phyloP scores from a whole-genome alignment of 2,329 filamentous ascomycete species.

The Penicillium sp. region DNA sequence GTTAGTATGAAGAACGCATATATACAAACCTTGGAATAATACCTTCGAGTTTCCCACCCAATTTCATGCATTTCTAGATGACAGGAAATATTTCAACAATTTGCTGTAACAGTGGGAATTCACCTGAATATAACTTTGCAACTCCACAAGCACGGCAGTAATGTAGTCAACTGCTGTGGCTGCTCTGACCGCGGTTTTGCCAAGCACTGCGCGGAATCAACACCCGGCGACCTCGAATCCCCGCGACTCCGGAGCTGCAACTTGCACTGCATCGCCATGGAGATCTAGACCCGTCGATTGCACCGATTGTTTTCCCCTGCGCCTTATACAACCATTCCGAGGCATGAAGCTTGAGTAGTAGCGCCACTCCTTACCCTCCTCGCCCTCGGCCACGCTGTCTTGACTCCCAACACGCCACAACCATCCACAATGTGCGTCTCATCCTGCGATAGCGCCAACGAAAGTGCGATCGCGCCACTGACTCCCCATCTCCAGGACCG shows the following conservation, averaged over 20 bases:
- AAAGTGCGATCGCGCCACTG: constrained; percentile 7
- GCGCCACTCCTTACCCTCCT: constrained; percentile 6
- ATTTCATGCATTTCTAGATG: too few species aligned
- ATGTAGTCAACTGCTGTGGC: too few species aligned
- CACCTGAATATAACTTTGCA: too few species aligned
- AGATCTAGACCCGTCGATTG: not conserved
- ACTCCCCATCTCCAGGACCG: constrained; percentile 63
- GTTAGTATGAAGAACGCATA: too few species aligned
- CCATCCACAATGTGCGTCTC: constrained; percentile 22
- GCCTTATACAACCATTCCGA: not conserved
- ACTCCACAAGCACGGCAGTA: too few species aligned
- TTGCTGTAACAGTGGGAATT: too few species aligned
- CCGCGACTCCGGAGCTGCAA: constrained; percentile 7
- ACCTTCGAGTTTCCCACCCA: too few species aligned
- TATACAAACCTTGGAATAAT: too few species aligned
- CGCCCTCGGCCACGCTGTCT: constrained; percentile 12
- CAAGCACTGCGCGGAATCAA: constrained; percentile 2
- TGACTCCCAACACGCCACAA: constrained; percentile 2
- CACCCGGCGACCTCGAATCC: constrained; percentile 5
- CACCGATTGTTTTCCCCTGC: not conserved
- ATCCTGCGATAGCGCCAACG: not conserved
- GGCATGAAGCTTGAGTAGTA: constrained; percentile 13
- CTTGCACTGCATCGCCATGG: constrained; percentile 2
- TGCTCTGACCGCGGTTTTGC: too few species aligned
- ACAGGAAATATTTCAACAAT: too few species aligned